Conservation (phyloP, 176 grass and related monocot genomes). For the Leersia perrieri region DNA sequence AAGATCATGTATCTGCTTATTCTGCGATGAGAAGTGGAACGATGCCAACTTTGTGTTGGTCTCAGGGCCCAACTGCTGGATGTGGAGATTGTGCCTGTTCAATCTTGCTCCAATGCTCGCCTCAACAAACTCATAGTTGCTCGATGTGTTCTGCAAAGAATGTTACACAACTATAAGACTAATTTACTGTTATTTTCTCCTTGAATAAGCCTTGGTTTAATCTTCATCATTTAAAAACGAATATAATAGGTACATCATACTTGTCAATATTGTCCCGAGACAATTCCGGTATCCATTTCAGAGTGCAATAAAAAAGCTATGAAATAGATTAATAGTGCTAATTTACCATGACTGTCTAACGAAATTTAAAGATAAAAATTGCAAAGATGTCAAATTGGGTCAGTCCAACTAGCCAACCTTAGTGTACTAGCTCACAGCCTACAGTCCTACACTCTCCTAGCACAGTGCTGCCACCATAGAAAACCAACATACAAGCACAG, state of each 20-base stretch:
- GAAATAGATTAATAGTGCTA: neutral
- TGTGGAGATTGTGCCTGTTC: constrained; percentile 90
- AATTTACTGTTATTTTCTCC: neutral
- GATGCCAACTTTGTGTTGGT: constrained; percentile 68
- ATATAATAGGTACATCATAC: neutral
- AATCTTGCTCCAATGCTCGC: constrained; percentile 78
- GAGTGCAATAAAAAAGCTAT: neutral
- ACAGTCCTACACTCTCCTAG: neutral
- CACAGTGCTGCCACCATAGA: neutral
- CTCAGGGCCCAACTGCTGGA: constrained; percentile 80
- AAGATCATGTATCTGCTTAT: constrained; percentile 90
- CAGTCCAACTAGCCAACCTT: neutral
- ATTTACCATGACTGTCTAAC: neutral
- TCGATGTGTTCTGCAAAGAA: constrained; percentile 60
- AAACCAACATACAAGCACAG: neutral
- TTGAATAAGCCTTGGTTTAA: neutral
- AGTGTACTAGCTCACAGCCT: neutral
- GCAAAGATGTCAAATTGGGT: neutral
- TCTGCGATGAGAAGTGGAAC: constrained; percentile 74
- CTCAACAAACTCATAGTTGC: constrained; percentile 81
- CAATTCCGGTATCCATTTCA: neutral
- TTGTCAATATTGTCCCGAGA: neutral
- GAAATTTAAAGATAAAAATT: neutral
- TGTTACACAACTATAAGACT: neutral
- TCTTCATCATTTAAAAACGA: neutral